Evolutionary conservation across 306 rosid species (phyloP).

Genomic region (Rubus idaeus): DNA sequence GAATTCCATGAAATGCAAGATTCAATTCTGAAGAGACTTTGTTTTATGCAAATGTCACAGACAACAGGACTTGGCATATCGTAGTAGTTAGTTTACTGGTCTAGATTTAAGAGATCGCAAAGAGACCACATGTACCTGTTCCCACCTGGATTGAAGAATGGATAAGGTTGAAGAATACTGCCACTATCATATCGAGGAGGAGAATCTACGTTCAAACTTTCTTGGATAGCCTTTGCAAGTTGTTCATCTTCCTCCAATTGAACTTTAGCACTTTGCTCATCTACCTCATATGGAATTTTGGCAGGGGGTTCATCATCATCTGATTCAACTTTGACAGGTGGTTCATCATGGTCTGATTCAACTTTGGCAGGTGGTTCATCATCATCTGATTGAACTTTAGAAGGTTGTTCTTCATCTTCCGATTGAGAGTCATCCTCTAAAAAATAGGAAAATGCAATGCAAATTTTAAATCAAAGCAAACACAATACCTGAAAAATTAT

Average conservation of each 20-base stretch:
- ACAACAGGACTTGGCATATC: not conserved
- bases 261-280: slow-evolving; percentile 43
- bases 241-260: slow-evolving; percentile 94
- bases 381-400: slow-evolving; percentile 15
- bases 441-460: slow-evolving; percentile 17
- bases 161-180: slow-evolving; percentile 54
- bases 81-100: not conserved
- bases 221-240: slow-evolving; percentile 91
- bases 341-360: slow-evolving; percentile 46
- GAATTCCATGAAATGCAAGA: slow-evolving; percentile 6
- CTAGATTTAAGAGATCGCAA: slow-evolving; percentile 21
- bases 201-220: slow-evolving; percentile 62
- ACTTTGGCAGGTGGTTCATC: slow-evolving; percentile 33
- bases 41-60: not conserved
- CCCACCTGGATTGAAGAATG: slow-evolving; percentile 53
- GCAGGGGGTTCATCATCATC: slow-evolving; percentile 37
- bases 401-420: slow-evolving; percentile 20
- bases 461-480: not conserved
- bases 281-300: slow-evolving; percentile 46
- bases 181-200: slow-evolving; percentile 53
- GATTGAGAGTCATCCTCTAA: slow-evolving; percentile 52
- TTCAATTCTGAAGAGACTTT: slow-evolving; percentile 2
- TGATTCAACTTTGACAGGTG: slow-evolving; percentile 20
- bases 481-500: not conserved
- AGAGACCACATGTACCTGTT: slow-evolving; percentile 57